These are phyloP conservation scores for Acanthamoeba sp. DNA, from an alignment of 208 protist genomes.

Conservation along the genomic window DNA sequence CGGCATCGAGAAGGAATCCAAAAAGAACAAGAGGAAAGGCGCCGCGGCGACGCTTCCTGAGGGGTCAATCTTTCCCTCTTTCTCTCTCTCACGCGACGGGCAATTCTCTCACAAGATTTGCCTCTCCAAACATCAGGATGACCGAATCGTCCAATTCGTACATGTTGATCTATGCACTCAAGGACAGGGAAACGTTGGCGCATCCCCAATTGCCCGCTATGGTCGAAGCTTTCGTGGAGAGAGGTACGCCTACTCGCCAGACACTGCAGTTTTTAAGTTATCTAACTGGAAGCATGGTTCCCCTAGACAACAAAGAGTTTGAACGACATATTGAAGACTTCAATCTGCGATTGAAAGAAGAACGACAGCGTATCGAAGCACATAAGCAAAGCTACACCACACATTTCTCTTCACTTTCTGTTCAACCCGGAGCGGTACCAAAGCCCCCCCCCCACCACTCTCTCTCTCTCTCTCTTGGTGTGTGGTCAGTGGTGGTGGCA, in stretches of 20 bases:
- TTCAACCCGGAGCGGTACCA: slow-evolving; percentile 19
- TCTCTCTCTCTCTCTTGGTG: neutral
- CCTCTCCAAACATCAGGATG: too few relatives aligned
- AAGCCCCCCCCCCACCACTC: neutral
- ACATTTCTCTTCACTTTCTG: neutral
- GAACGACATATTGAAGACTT: neutral
- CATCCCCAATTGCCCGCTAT: neutral
- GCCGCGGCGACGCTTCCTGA: neutral
- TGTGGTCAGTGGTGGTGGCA: too few relatives aligned
- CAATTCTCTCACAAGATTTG: neutral
- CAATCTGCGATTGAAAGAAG: neutral
- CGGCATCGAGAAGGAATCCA: slow-evolving; percentile 42
- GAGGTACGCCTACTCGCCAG: neutral
- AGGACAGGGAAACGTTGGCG: neutral
- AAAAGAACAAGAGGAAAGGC: slow-evolving; percentile 53
- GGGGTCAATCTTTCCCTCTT: slow-evolving; percentile 8
- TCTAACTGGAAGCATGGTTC: neutral
- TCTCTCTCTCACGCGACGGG: neutral
- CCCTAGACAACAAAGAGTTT: slow-evolving; percentile 62
- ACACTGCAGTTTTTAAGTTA: neutral
- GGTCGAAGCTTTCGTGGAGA: neutral
- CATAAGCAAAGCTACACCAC: neutral
- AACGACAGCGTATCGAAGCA: slow-evolving; percentile 10
- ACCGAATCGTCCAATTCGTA: slow-evolving; percentile 60
- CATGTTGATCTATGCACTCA: slow-evolving; percentile 70